Conservation (phyloP, 75 land plant genomes). For the Adiantum capillusveneris region DNA sequence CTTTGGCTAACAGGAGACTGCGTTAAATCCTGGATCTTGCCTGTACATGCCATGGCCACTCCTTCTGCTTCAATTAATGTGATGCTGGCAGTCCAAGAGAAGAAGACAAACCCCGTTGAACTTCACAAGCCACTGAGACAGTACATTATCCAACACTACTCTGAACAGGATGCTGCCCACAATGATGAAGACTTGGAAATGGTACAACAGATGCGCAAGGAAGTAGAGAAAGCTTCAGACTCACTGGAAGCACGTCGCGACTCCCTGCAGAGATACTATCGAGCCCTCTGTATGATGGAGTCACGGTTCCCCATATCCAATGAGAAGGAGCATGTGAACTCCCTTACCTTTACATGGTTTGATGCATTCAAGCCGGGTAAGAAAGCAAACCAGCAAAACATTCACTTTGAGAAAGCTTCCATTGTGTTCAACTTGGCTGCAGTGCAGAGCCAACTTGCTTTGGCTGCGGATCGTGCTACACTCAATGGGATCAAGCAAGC, state of each 20-base stretch:
- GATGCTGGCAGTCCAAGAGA: conserved; percentile 94
- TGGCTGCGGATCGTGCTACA: conserved; percentile 59
- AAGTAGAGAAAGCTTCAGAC: conserved; percentile 50
- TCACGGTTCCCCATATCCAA: conserved; percentile 85
- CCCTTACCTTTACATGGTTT: conserved; percentile 76
- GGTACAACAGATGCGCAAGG: conserved; percentile 46
- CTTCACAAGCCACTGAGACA: conserved; percentile 68
- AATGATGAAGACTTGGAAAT: conserved; percentile 71
- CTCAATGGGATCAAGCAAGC: conserved; percentile 66
- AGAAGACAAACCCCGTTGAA: conserved; percentile 69
- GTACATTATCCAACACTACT: conserved; percentile 60
- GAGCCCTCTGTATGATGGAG: conserved; percentile 71
- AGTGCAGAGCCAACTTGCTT: conserved; percentile 77
- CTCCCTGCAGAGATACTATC: conserved; percentile 56
- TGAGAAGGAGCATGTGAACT: conserved; percentile 68
- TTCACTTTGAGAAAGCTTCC: conserved; percentile 95
- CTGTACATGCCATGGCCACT: conserved; percentile 45
- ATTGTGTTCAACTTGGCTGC: conserved; percentile 90
- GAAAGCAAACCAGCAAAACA: conserved; percentile 70
- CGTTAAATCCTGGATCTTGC: too few species aligned
- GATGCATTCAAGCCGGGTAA: conserved; percentile 83
- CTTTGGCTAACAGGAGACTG: too few species aligned
- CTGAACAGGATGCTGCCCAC: conserved; percentile 71
- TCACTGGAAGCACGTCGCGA: conserved; percentile 70
- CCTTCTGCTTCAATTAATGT: conserved; percentile 32